These are phyloP conservation scores for Filobasidium wieringae DNA, from an alignment of 768 basidiomycete genomes.

Conservation along the genomic window DNA sequence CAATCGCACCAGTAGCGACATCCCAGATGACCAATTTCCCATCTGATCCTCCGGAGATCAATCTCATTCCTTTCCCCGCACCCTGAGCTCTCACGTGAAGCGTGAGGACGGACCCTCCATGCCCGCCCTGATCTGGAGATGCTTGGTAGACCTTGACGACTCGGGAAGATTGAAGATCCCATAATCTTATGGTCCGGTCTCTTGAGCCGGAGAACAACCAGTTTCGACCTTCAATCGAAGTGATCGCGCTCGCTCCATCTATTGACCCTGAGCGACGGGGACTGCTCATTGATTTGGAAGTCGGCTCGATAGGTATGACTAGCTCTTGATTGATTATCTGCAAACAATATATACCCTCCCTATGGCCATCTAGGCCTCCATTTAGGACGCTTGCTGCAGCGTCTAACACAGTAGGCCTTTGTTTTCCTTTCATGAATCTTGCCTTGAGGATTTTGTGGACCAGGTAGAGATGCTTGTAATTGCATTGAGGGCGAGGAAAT, in stretches of 20 bases:
- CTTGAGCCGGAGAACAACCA: conserved; percentile 36
- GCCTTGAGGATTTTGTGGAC: conserved; percentile 18
- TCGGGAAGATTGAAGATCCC: conserved; percentile 19
- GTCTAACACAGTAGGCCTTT: conserved; percentile 19
- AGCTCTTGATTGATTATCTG: conserved; percentile 26
- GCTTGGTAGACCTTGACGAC: conserved; percentile 33
- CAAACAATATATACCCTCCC: conserved; percentile 31
- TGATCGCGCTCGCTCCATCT: neutral
- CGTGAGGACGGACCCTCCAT: conserved; percentile 30
- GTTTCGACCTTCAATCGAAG: conserved; percentile 18
- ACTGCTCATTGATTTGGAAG: neutral
- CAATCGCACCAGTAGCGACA: conserved; percentile 20
- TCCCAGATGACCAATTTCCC: conserved; percentile 35
- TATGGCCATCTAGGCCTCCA: conserved; percentile 34
- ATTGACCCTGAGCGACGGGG: conserved; percentile 2
- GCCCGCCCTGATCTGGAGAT: conserved; percentile 15
- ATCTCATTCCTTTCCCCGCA: conserved; percentile 8
- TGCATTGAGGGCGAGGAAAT: conserved; percentile 21
- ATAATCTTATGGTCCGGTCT: conserved; percentile 31
- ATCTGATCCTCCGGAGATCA: conserved; percentile 34
- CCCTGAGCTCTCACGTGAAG: neutral
- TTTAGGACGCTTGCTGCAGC: conserved; percentile 23
- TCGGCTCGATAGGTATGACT: conserved; percentile 8
- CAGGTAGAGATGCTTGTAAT: conserved; percentile 34
- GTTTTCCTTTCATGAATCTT: conserved; percentile 10